Percentiles rank a stretch among this genome's conserved stretches.
Conservation (phyloP, 2,329 filamentous ascomycete species). For the Catunica adiposa region DNA sequence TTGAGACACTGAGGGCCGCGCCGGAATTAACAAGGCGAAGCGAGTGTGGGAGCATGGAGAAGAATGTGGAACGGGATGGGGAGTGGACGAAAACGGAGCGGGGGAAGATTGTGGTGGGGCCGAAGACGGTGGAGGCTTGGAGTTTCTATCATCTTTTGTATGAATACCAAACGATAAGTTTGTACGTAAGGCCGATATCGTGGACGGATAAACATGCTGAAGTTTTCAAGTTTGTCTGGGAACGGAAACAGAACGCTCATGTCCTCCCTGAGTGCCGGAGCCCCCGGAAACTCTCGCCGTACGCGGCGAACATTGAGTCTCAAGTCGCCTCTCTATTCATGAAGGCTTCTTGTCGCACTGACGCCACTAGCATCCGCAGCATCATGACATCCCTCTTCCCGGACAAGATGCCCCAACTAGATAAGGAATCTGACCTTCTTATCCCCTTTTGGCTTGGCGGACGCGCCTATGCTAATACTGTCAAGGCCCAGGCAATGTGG, state of each 20-base stretch:
- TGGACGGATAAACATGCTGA: constrained; percentile 38
- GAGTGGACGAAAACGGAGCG: not conserved
- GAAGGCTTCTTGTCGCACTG: not conserved
- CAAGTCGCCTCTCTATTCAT: not conserved
- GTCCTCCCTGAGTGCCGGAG: not conserved
- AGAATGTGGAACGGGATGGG: not conserved
- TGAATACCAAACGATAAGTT: constrained; percentile 19
- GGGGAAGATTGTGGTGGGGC: not conserved
- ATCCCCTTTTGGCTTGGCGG: constrained; percentile 12
- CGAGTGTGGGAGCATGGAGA: not conserved
- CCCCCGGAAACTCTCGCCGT: not conserved
- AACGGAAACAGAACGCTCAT: constrained; percentile 16
- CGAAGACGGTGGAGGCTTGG: constrained; percentile 6
- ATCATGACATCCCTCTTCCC: constrained; percentile 8
- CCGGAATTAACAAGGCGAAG: not conserved
- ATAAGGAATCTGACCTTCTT: constrained; percentile 1
- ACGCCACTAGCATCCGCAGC: not conserved
- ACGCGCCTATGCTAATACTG: constrained; percentile 1
- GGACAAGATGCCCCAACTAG: not conserved
- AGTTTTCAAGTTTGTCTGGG: constrained; percentile 32
- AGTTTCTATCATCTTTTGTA: constrained; percentile 11
- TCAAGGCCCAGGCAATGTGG: constrained; percentile 9
- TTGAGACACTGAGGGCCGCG: not conserved
- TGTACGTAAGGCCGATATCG: constrained; percentile 36
- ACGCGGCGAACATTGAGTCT: not conserved